phyloP scores from a whole-genome alignment of 1,284 basidiomycete species.

The Sporisorium reilianum region DNA sequence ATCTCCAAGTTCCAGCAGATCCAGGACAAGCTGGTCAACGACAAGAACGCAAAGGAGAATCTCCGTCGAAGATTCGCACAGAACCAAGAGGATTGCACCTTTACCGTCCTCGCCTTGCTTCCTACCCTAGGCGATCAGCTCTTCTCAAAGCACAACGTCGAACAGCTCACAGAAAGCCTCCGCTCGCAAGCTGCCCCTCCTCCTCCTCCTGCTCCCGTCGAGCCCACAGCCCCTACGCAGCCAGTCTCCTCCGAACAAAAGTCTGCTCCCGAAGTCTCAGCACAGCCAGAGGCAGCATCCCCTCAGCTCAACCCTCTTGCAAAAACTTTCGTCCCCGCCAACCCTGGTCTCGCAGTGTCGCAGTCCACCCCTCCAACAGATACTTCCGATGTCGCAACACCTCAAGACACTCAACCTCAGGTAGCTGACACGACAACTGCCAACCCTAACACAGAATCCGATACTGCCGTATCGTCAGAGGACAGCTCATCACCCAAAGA shows the following conservation, averaged over 20 bases:
- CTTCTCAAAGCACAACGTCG: constrained; percentile 83
- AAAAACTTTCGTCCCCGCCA: constrained; percentile 39
- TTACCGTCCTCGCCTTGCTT: constrained; percentile 82
- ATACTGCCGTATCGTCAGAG: constrained; percentile 2
- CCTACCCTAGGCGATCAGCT: constrained; percentile 82
- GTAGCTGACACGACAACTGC: neutral
- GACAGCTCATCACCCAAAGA: neutral
- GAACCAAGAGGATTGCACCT: constrained; percentile 84
- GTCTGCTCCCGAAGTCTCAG: neutral
- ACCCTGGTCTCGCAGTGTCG: neutral
- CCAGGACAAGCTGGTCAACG: constrained; percentile 77
- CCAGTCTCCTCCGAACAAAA: neutral
- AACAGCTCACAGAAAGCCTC: constrained; percentile 80
- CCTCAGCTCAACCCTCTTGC: constrained; percentile 46
- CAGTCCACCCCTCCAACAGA: neutral
- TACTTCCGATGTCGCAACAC: neutral
- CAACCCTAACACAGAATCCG: constrained; percentile 4
- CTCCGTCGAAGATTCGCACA: constrained; percentile 82
- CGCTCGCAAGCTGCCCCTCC: constrained; percentile 60
- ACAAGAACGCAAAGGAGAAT: constrained; percentile 78
- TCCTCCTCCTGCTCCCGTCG: constrained; percentile 7
- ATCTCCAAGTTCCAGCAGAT: constrained; percentile 78
- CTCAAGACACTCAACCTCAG: neutral
- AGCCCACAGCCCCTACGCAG: neutral
- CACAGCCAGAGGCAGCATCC: constrained; percentile 19